Base-by-base conservation (phyloP, 805 yeast species). In the Clavispora carvajalis region DNA sequence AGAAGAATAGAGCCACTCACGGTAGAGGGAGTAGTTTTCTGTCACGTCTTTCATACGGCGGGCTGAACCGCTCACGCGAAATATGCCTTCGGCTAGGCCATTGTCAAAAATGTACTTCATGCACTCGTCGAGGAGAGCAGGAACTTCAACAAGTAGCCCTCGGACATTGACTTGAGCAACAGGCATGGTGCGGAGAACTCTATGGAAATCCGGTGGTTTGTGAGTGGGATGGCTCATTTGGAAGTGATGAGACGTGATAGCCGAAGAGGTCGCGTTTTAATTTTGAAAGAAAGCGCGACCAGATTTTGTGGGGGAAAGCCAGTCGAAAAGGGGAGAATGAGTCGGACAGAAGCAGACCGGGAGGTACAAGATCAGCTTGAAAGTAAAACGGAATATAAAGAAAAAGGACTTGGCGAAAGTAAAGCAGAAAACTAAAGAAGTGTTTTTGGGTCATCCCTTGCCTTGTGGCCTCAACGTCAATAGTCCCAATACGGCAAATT, bases 31-130 rank as follows among this genome's bases (percentile, higher is more conserved):
- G 35, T 46, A 47, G 40, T 57, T 51, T 3, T 47, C 38, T 24
- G 54, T 48, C 15, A 61, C 51, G 22, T 37, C 46, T 10, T 44
- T 41, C 42, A 51, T 51, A 23, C 62, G 51, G 33, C 57, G 52
- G 22, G 52, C 51, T 1, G 65, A 60, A 9, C 67, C 67, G 36
- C 56, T 59, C 15, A 62, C 53, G 22, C 67, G 48, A 39, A 62
- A 62, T 7, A 60, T 44, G 13, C 67, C 67, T 36, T 61, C 63
- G 16, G 45, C 47, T 1, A 55, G 37, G 6, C 51, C 49, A 6
- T 55, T 44, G 5, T 34, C 38, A 7, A 53, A 39, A 5, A 62
- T 44, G 38, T 48, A 55, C 12, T 48, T 25, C 34, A 54, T 54
- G 26, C 59, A 46, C 23, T 52, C 56, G 8, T 42, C 45, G 16